Conservation (phyloP, 2,329 filamentous ascomycete genomes). For the Penicillium fuscoglaucum region DNA sequence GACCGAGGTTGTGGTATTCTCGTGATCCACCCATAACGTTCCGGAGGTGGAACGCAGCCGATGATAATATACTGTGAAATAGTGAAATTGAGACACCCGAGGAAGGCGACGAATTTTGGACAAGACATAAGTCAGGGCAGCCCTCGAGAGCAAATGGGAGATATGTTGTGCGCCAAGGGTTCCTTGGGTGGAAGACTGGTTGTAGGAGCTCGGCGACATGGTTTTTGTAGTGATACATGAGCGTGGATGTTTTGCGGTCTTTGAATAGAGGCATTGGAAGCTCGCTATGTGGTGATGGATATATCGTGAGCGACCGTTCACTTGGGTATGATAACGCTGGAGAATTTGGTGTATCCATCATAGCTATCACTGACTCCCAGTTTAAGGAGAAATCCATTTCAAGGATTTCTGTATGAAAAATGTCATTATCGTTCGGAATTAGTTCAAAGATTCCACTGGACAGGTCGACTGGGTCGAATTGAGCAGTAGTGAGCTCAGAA, state of each 20-base stretch:
- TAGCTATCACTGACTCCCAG: neutral
- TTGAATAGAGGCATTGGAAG: conserved; percentile 6
- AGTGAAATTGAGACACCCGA: conserved; percentile 10
- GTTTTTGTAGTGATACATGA: conserved; percentile 13
- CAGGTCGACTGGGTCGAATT: no score
- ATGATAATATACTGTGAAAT: conserved; percentile 14
- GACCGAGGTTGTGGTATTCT: conserved; percentile 5
- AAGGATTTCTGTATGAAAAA: neutral
- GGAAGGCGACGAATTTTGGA: neutral
- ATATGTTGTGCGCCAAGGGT: conserved; percentile 16
- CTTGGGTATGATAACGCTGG: neutral
- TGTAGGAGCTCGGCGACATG: conserved; percentile 16
- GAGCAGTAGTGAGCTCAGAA: neutral
- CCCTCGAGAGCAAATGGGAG: conserved; percentile 17
- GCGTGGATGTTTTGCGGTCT: conserved; percentile 2
- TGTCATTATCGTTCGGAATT: neutral
- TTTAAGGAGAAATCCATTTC: neutral
- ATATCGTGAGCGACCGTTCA: neutral
- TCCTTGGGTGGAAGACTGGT: conserved; percentile 11
- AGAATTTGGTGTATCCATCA: neutral
- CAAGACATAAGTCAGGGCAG: conserved; percentile 9
- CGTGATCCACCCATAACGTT: conserved; percentile 6
- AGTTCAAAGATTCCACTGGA: neutral
- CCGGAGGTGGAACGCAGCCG: conserved; percentile 15
- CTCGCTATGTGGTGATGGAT: neutral